phyloP scores from a whole-genome alignment of 2,329 filamentous ascomycete species.

The Claviceps arundinis region DNA sequence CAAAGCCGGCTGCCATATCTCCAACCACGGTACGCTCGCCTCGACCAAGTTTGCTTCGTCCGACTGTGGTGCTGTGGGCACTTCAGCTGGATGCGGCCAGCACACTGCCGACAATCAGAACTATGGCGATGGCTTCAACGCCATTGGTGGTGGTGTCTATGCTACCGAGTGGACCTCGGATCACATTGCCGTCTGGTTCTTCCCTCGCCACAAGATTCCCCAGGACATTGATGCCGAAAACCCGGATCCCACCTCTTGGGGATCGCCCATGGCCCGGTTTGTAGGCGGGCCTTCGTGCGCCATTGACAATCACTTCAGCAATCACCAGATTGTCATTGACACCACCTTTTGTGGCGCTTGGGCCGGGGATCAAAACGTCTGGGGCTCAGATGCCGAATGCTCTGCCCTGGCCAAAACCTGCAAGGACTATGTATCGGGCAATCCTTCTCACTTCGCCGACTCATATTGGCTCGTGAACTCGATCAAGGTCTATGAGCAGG shows the following conservation, averaged over 20 bases:
- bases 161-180: conserved; percentile 63
- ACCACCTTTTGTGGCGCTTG: conserved; percentile 81
- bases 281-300: conserved; percentile 53
- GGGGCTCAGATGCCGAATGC: conserved; percentile 45
- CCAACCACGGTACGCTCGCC: conserved; percentile 31
- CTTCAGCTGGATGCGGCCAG: conserved; percentile 47
- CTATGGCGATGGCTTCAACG: conserved; percentile 61
- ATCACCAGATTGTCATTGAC: conserved; percentile 68
- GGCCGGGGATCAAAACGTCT: conserved; percentile 53
- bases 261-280: conserved; percentile 55
- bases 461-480: conserved; percentile 69
- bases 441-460: conserved; percentile 56
- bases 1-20: conserved; percentile 42
- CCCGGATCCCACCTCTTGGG: conserved; percentile 59
- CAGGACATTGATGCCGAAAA: conserved; percentile 42
- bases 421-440: conserved; percentile 55
- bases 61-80: conserved; percentile 44
- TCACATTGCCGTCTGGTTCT: conserved; percentile 71
- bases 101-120: conserved; percentile 34
- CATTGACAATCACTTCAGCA: conserved; percentile 54
- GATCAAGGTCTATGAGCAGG: conserved; percentile 44
- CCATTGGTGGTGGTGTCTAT: conserved; percentile 54
- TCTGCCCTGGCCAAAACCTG: conserved; percentile 50
- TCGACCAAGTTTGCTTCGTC: conserved; percentile 30
- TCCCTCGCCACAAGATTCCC: conserved; percentile 53